phyloP scores from a whole-genome alignment of 768 basidiomycete genomes.

The Termitomyces heimii region DNA sequence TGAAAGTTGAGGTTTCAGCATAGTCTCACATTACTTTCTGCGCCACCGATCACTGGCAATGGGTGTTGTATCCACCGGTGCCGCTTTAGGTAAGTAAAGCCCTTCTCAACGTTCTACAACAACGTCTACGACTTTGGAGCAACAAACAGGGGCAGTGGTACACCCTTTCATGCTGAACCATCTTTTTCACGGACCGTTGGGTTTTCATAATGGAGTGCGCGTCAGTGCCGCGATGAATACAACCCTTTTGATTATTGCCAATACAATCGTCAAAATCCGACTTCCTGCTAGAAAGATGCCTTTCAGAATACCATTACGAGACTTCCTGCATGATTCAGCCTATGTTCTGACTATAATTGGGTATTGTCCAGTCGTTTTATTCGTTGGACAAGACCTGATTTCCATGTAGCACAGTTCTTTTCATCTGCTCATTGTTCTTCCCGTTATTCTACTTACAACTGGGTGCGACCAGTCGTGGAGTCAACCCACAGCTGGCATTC shows the following conservation, averaged over 20 bases:
- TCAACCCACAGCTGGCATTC: constrained; percentile 36
- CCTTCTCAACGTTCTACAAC: background rate
- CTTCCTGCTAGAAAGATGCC: background rate
- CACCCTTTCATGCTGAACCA: background rate
- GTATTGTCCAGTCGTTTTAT: background rate
- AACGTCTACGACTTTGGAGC: background rate
- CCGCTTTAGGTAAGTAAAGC: background rate
- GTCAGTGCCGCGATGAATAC: background rate
- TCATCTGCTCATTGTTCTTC: constrained; percentile 33
- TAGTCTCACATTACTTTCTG: constrained; percentile 35
- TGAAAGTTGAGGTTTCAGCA: constrained; percentile 24
- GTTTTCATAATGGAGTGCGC: background rate
- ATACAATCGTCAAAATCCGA: background rate
- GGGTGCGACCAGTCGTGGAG: constrained; percentile 35
- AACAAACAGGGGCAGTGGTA: background rate
- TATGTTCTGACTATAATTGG: background rate
- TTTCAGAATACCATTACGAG: background rate
- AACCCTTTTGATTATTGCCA: background rate
- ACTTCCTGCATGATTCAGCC: background rate
- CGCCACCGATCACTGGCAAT: constrained; percentile 41
- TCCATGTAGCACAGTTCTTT: constrained; percentile 18
- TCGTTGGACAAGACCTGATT: constrained; percentile 1
- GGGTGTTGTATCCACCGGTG: constrained; percentile 29
- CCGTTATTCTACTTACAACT: constrained; percentile 48
- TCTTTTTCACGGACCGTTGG: background rate